Evolutionary conservation across 1,284 basidiomycete species (phyloP), one percentile per base, ranked within the genome.

Genomic region (Microbotryomycetes sp.): DNA sequence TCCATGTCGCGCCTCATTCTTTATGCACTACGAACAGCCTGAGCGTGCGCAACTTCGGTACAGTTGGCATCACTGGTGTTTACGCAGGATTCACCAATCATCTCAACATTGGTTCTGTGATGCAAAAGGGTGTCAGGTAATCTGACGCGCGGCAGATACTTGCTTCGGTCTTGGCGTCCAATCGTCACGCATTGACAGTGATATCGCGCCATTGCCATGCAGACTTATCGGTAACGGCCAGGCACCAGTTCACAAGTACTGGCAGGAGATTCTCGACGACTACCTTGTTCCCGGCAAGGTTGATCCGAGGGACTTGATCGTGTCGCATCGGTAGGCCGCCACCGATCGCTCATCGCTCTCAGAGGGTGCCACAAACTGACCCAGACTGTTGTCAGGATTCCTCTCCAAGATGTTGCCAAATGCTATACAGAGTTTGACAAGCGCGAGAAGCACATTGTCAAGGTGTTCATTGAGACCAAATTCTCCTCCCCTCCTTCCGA

Each of bases 241-340:
- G 47, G 86, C 86, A 0, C 87, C 87, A 2, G 84, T 85, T 1
- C 85, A 86, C 73, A 79, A 80, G 56, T 88, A 87, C 76, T 88
- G 86, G 86, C 77, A 86, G 58, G 82, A 86, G 70, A 82, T 88
- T 58, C 73, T 87, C 55, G 76, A 85, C 62, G 80, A 83, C 48
- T 83, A 77, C 66, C 71, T 89, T 71, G 76, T 81, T 56, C 78
- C 82, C 0, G 84, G 84, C 29, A 86, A 85, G 72, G 84, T 89
- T 67, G 85, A 88, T 68, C 83, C 84, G 4, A 82, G 80, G 5
- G 82, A 85, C 80, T 83, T 72, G 68, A 81, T 81, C 14, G 36
- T 67, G 28, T 62, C 63, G 29, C 64, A 65, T 54, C 63, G 60
- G 46, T 55, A 6, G n/a, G 49, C 36, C 19, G 36, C 36, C 9